These are phyloP conservation scores for Saccharomyces pastorianus DNA, from an alignment of 1,139 yeast genomes.

Conservation along the genomic window DNA sequence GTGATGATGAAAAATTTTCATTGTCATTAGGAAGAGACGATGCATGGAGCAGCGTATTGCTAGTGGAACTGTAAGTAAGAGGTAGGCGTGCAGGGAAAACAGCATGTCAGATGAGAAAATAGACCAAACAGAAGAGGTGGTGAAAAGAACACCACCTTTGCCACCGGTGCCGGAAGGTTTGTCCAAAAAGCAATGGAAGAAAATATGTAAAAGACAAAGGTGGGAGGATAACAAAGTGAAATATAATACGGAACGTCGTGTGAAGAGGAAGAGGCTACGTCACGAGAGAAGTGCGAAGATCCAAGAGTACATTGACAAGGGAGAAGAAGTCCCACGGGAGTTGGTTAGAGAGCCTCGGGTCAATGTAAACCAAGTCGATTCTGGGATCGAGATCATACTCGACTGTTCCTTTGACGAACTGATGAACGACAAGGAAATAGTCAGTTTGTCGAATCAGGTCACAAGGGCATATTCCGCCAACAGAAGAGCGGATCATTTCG, in stretches of 20 bases:
- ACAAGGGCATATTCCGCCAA: constrained; percentile 76
- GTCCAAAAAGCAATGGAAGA: constrained; percentile 80
- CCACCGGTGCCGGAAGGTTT: constrained; percentile 65
- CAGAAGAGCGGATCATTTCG: constrained; percentile 49
- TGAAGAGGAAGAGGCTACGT: constrained; percentile 42
- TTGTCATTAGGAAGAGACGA: neutral
- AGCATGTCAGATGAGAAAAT: neutral
- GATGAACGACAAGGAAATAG: constrained; percentile 75
- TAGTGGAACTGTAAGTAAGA: neutral
- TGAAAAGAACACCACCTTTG: constrained; percentile 7
- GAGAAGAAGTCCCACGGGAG: constrained; percentile 34
- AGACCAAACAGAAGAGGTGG: constrained; percentile 7
- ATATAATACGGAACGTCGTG: constrained; percentile 43
- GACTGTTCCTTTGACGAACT: constrained; percentile 89
- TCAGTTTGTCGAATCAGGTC: constrained; percentile 71
- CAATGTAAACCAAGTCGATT: constrained; percentile 36
- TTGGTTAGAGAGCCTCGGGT: constrained; percentile 33
- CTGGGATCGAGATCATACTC: constrained; percentile 50
- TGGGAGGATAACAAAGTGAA: constrained; percentile 62
- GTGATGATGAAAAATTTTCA: constrained; percentile 4
- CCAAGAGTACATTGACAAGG: constrained; percentile 31
- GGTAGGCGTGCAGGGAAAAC: neutral
- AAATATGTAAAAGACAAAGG: constrained; percentile 47
- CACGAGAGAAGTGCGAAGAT: constrained; percentile 33
- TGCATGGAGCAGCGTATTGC: neutral